These are phyloP conservation scores for Miscanthus sacchariflorus DNA, from an alignment of 202 grass and related monocot species.

Conservation along the genomic window DNA sequence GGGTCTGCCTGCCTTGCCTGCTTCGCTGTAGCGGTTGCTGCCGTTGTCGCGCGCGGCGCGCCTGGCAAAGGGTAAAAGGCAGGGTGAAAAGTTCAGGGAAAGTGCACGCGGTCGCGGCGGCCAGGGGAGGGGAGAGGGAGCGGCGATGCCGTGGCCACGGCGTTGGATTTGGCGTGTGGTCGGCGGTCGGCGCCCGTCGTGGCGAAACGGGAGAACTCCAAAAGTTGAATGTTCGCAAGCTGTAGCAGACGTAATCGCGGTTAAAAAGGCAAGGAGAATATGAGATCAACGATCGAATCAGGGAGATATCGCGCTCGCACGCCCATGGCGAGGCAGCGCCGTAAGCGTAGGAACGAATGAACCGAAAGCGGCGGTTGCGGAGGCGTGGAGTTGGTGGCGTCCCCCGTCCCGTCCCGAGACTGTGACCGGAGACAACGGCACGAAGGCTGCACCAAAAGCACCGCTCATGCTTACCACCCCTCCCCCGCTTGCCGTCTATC, in stretches of 20 bases:
- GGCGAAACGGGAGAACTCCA: too few species aligned
- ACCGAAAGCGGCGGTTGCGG: slow-evolving; percentile 43
- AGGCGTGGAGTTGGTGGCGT: slow-evolving; percentile 16
- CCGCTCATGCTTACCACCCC: neutral
- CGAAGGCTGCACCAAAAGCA: neutral
- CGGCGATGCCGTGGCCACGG: too few species aligned
- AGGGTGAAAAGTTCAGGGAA: neutral
- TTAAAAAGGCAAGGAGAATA: neutral
- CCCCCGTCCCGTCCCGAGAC: neutral
- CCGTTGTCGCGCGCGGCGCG: slow-evolving; percentile 28
- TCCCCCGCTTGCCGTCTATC: neutral
- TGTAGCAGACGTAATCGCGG: neutral
- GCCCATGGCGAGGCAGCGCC: slow-evolving; percentile 18
- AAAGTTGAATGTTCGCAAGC: too few species aligned
- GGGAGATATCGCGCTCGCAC: slow-evolving; percentile 28
- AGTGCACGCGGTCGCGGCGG: slow-evolving; percentile 3
- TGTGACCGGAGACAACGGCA: neutral
- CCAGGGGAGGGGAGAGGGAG: too few species aligned
- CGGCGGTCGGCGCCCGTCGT: too few species aligned
- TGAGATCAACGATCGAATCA: neutral
- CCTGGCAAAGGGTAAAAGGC: slow-evolving; percentile 1
- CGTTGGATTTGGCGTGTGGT: too few species aligned
- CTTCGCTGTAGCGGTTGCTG: slow-evolving; percentile 41
- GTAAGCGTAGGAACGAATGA: slow-evolving; percentile 5
- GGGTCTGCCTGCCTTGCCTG: neutral